Evolutionary conservation across 1,284 basidiomycete genomes (phyloP).

Genomic region (Ceratobasidium sp.): DNA sequence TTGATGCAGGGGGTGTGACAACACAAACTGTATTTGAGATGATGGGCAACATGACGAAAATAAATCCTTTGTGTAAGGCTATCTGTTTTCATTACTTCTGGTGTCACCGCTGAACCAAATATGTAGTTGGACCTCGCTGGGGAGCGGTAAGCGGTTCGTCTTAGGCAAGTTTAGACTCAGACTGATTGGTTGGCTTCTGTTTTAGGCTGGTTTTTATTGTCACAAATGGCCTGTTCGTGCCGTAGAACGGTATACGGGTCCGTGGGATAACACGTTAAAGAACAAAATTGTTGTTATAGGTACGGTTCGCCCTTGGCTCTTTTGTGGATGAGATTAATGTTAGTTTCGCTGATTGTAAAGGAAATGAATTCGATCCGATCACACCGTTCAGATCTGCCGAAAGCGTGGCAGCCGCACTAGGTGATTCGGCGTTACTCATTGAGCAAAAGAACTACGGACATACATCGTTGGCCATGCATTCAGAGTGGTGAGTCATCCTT

Average conservation of each 20-base stretch:
- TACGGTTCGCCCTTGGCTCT: background rate
- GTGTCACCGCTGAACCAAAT: background rate
- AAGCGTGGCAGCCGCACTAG: conserved; percentile 29
- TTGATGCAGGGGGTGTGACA: conserved; percentile 26
- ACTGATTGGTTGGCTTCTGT: background rate
- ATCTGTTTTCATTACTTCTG: background rate
- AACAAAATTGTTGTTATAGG: conserved; percentile 38
- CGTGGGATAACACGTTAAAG: conserved; percentile 26
- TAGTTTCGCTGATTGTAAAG: too few relatives aligned
- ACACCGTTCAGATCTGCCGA: conserved; percentile 37
- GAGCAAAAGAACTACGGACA: conserved; percentile 42
- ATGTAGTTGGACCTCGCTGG: background rate
- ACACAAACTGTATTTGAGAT: conserved; percentile 26
- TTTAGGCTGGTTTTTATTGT: conserved; percentile 24
- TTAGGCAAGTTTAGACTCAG: background rate
- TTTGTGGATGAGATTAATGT: too few relatives aligned
- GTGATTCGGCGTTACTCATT: conserved; percentile 43
- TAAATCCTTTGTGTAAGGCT: conserved; percentile 18
- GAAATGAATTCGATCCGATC: conserved; percentile 44
- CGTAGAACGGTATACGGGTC: conserved; percentile 39
- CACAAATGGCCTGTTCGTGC: conserved; percentile 40
- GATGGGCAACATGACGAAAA: background rate
- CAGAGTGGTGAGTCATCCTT: conserved; percentile 5
- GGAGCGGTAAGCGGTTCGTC: background rate
- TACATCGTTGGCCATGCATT: conserved; percentile 17